Percentiles rank a stretch among this genome's conserved stretches.
These are phyloP conservation scores for Coniochaeta prunicola DNA, from an alignment of 2,329 filamentous ascomycete genomes.

Conservation along the genomic window DNA sequence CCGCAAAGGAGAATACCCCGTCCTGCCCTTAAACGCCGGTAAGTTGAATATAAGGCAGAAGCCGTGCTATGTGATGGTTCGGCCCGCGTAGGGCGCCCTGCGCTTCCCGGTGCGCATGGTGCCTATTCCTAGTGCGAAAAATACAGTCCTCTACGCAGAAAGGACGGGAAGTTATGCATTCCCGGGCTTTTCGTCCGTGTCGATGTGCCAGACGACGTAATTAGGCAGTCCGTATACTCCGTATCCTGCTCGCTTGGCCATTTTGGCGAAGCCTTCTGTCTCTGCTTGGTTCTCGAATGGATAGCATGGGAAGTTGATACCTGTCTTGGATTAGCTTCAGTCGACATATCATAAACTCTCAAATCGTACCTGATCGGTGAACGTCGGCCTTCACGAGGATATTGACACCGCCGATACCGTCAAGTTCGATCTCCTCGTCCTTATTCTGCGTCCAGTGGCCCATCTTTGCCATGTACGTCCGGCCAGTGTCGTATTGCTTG, in stretches of 20 bases:
- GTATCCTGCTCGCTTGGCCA: slow-evolving; percentile 95
- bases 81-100: slow-evolving; percentile 11
- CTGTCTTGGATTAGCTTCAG: slow-evolving; percentile 32
- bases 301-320: slow-evolving; percentile 96
- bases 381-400: slow-evolving; percentile 98
- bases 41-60: slow-evolving; percentile 8
- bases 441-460: slow-evolving; percentile 91
- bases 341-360: slow-evolving; percentile 14
- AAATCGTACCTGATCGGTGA: slow-evolving; percentile 72
- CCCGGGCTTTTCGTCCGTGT: slow-evolving; percentile 89
- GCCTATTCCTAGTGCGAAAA: background rate
- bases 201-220: slow-evolving; percentile 98
- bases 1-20: background rate
- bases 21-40: slow-evolving; percentile 10
- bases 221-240: slow-evolving; percentile 89
- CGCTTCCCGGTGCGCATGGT: slow-evolving; percentile 5
- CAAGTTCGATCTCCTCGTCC: slow-evolving; percentile 84
- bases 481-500: slow-evolving; percentile 84
- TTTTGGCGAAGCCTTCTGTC: slow-evolving; percentile 97
- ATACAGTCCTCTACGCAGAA: background rate
- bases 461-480: slow-evolving; percentile 83
- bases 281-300: slow-evolving; percentile 98
- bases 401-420: slow-evolving; percentile 94
- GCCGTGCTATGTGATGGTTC: slow-evolving; percentile 10
- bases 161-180: slow-evolving; percentile 44